Evolutionary conservation across 352 stramenopile genomes (phyloP), one percentile per base, ranked within the genome.

Genomic region (Phytophthora capsici): DNA sequence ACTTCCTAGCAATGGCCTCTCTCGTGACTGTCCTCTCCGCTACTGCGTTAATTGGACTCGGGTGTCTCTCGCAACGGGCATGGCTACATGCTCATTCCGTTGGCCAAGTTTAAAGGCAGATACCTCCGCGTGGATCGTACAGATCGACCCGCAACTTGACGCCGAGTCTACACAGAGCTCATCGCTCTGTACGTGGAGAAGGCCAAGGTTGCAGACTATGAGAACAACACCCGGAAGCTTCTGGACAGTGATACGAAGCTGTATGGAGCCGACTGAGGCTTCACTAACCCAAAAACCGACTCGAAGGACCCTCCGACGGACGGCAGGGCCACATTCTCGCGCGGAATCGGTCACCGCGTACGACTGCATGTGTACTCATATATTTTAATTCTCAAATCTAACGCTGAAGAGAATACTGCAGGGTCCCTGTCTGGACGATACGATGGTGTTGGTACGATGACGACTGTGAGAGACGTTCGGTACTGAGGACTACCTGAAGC

Each of bases 81-180:
- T 28, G 68, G 57, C 6, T 73, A 76, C 54, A 73, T 76, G 57
- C 47, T 64, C 36, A 54, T 73, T 10, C 68, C 63, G 26, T 19
- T 67, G 45, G 26, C 63, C 12, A 57, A 76, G 57, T 72, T 72
- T 36, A 57, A 43, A n/a, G 63, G 63, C 52, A 49, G 23, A n/a
- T 37, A 72, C 44, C 1, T 72, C 63, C n/a, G 57, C 64, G 14
- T 73, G 63, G 57, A 44, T 76, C n/a, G 68, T 73, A 36, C 52
- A 70, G 63, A 73, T 77, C 45, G 69, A 73, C 8, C 69, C 63
- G 28, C 63, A 73, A 40, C 66, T 48, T 37, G 37, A 59, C 9
- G 64, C 63, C 3, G 58, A n/a, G n/a, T n/a, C n/a, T n/a, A 69
- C 12, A 55, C 58, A 13, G 34, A 43, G 10, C 37, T 66, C 37